Base-by-base conservation (phyloP, 2,329 filamentous ascomycete genomes). In the Colletotrichum australisinense region DNA sequence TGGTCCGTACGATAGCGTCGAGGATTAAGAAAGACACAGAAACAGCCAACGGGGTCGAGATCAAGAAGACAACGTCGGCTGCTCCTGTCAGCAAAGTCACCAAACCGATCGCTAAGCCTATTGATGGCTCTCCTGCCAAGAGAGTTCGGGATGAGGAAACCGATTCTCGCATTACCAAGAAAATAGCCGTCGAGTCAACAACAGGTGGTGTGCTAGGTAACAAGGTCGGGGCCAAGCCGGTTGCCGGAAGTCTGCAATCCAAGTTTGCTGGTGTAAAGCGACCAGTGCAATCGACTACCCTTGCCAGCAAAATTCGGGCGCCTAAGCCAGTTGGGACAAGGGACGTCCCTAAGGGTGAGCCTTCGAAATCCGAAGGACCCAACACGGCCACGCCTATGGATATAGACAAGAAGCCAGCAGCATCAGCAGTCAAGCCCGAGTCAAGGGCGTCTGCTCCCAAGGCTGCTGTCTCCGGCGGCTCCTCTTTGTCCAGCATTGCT, bases 1-100 rank as follows among this genome's bases (percentile, higher is more conserved):
- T 92, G 59, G 89, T 93, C 5, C 86, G 88, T 46, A 87, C 88
- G 72, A 91, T 93, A 59, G 81, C 88, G n/a, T 76, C 79, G 35
- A 84, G 85, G n/a, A 80, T 85, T 63, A 85, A 80, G 69, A 87
- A 86, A 69, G 82, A 72, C 8, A 26, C 69, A 55, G 77, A 76
- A 32, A 68, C 70, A 52, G 80, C 78, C 72, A 78, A 76, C 57
- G 80, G 74, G 12, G 74, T 49, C 65, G 77, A 73, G 57, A 60
- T 63, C 75, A 77, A 70, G 70, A 77, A 76, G 79, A 76, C 62
- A 26, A 62, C 71, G 68, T 76, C 74, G 11, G 26, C 66, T 14
- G 56, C 67, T 11, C 22, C 52, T 14, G 38, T 67, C 22, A 72
- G 62, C 35, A 79, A 77, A 49, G 30, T 73, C 19, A 52, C 81